Conservation (phyloP, 1,284 basidiomycete species). For the Puccinia hordei region DNA sequence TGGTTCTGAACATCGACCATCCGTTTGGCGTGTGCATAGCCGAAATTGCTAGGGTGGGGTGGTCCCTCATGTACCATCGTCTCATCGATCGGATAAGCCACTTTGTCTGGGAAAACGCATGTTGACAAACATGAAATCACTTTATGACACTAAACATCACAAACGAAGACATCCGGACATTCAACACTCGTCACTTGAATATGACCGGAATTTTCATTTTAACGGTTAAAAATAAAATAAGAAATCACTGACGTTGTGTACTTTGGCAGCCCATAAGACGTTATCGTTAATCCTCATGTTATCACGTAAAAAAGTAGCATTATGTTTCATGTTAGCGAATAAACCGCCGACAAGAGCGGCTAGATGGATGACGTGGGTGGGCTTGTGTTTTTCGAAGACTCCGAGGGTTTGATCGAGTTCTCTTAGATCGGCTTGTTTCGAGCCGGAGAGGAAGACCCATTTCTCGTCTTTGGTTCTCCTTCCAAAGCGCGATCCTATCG, state of each 20-base stretch:
- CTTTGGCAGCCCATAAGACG: slow-evolving; percentile 73
- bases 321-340: slow-evolving; percentile 87
- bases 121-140: slow-evolving; percentile 83
- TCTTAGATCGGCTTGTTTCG: slow-evolving; percentile 74
- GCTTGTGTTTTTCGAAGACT: slow-evolving; percentile 81
- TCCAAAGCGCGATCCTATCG: slow-evolving; percentile 73
- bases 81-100: slow-evolving; percentile 81
- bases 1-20: slow-evolving; percentile 89
- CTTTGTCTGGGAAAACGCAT: slow-evolving; percentile 82
- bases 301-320: slow-evolving; percentile 80
- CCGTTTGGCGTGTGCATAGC: slow-evolving; percentile 88
- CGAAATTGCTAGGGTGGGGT: slow-evolving; percentile 85
- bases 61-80: slow-evolving; percentile 81
- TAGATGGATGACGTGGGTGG: slow-evolving; percentile 83
- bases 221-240: neutral
- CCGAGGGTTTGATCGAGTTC: slow-evolving; percentile 55
- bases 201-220: too few species aligned
- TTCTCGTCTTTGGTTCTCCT: slow-evolving; percentile 69
- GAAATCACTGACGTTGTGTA: slow-evolving; percentile 61
- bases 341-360: slow-evolving; percentile 74
- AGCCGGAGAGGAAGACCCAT: slow-evolving; percentile 75
- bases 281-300: slow-evolving; percentile 90
- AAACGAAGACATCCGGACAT: too few species aligned
- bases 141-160: slow-evolving; percentile 65
- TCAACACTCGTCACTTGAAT: too few species aligned